Conservation (phyloP, 179 eudicot species). For the Beta corolliflora region DNA sequence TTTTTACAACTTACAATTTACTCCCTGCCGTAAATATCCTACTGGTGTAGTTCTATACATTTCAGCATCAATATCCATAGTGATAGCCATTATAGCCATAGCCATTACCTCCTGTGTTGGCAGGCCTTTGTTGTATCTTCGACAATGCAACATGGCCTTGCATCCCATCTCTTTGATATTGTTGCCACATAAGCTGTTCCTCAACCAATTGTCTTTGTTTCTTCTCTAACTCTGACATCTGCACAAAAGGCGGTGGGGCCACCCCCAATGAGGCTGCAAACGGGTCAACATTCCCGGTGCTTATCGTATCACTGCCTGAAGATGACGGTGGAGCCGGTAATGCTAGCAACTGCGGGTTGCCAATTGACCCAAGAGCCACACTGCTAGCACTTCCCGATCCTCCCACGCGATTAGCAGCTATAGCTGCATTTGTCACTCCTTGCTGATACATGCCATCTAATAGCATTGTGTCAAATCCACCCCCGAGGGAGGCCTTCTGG, state of each 20-base stretch:
- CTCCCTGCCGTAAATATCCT: constrained; percentile 16
- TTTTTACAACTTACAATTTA: constrained; percentile 7
- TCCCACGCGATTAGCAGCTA: constrained; percentile 37
- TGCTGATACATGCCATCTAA: constrained; percentile 82
- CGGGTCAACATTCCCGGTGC: constrained; percentile 41
- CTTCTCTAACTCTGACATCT: constrained; percentile 86
- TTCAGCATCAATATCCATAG: constrained; percentile 8
- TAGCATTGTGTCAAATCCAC: constrained; percentile 66
- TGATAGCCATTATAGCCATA: constrained; percentile 30
- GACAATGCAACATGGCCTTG: constrained; percentile 52
- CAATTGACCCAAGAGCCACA: constrained; percentile 62
- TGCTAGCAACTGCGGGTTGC: constrained; percentile 64
- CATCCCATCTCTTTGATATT: constrained; percentile 66
- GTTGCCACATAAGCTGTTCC: constrained; percentile 91
- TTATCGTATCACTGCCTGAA: constrained; percentile 5
- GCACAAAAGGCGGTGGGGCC: constrained; percentile 82
- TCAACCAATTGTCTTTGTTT: constrained; percentile 65
- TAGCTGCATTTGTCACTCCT: constrained; percentile 42
- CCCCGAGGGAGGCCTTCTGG: constrained; percentile 57
- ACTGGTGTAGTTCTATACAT: not conserved
- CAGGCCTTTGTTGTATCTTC: constrained; percentile 22
- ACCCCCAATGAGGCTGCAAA: constrained; percentile 71
- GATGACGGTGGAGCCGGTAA: constrained; percentile 62
- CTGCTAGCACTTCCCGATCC: constrained; percentile 88
- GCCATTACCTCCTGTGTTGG: constrained; percentile 24